phyloP scores from a whole-genome alignment of 1,139 yeast genomes.

The Hyphopichia wangnamkhiaoensis region DNA sequence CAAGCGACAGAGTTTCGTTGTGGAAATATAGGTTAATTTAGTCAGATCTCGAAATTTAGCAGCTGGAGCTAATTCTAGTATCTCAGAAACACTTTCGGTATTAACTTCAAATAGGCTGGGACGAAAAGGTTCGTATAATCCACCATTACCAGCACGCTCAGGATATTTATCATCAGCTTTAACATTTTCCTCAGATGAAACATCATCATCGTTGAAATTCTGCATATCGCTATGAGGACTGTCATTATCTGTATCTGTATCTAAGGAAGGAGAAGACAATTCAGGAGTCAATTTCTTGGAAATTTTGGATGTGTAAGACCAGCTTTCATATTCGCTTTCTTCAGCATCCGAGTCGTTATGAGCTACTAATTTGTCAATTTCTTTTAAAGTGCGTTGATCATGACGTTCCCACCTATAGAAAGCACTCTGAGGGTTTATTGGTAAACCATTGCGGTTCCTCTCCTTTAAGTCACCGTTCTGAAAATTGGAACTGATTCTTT shows the following conservation, averaged over 20 bases:
- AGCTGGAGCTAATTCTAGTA: slow-evolving; percentile 32
- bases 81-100: slow-evolving; percentile 20
- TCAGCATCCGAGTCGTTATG: neutral
- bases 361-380: too few species aligned
- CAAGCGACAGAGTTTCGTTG: slow-evolving; percentile 18
- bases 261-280: neutral
- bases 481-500: neutral
- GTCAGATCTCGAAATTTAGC: slow-evolving; percentile 31
- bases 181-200: too few species aligned
- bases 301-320: too few species aligned
- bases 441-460: too few species aligned
- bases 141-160: slow-evolving; percentile 11
- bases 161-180: neutral
- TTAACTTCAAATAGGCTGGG: slow-evolving; percentile 17
- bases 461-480: too few species aligned
- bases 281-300: too few species aligned
- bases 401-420: slow-evolving; percentile 29
- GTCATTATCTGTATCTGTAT: neutral
- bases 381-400: slow-evolving; percentile 11
- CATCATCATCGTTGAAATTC: too few species aligned
- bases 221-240: too few species aligned
- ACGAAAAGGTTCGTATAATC: slow-evolving; percentile 17
- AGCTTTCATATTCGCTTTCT: neutral
- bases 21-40: slow-evolving; percentile 22
- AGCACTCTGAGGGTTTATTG: slow-evolving; percentile 25